Base-by-base conservation (phyloP, 2,329 filamentous ascomycete species). In the Aspergillus nomiae region DNA sequence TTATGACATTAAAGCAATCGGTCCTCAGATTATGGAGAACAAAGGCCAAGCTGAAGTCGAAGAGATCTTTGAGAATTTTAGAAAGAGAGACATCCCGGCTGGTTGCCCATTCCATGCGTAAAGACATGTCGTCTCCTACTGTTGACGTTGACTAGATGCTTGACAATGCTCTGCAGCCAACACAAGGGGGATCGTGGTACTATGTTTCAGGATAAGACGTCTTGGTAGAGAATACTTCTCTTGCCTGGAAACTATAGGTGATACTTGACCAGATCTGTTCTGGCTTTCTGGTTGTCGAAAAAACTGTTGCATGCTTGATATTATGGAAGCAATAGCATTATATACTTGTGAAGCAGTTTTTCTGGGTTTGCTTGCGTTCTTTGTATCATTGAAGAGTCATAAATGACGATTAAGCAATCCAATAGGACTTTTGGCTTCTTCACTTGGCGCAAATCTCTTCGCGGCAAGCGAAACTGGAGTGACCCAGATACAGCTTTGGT, bases 1-100 rank as follows among this genome's bases (percentile, higher is more conserved):
- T 14, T 71, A 70, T 21, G 56, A 67, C 45, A 50, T 71, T 54
- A 65, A 59, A 62, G 66, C 63, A 0, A 70, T 71, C 21, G 68
- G 68, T 1, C 69, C 69, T 11, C 64, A 62, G 0, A 61, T 62
- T 3, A 67, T 69, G 59, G 62, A 60, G 38, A 59, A 53, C 5
- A 66, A 62, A 4, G 68, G 68, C 16, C 14, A 53, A 21, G 50
- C 50, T 10, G 26, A 53, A n/a, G 50, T 34, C 4, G 50, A 53
- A 19, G 28, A 16, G 16, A 53, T 34, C 30, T 14, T 34, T n/a
- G 14, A 16, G 19, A 8, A 34, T 21, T 12, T 53, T 2, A 53
- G 19, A 28, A 21, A 21, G 16, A 53, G 3, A 12, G 28, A n/a
- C 0, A 10, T 21, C 30, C 50, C 50, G 21, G 14, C 16, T 11